A percentile compares a stretch with the other conserved stretches of the same genome.
Evolutionary conservation across 2,329 filamentous ascomycete species (phyloP).

Genomic region (Alternaria alternata): DNA sequence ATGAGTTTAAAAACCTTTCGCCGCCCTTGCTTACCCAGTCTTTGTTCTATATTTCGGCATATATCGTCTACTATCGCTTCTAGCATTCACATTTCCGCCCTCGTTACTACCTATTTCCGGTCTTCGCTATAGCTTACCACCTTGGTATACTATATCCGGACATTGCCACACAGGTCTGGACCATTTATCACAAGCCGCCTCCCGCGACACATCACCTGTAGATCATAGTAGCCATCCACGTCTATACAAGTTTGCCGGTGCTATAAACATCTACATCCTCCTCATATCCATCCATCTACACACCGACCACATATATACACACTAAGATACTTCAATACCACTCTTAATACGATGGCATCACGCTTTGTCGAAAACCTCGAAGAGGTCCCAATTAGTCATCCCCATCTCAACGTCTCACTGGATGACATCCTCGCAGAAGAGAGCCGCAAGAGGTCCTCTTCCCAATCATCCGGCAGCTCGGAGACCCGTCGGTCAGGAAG

Average conservation of each 20-base stretch:
- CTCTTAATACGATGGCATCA: constrained; percentile 40
- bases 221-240: constrained; percentile 22
- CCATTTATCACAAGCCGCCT: not conserved
- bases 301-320: constrained; percentile 1
- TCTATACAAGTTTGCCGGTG: constrained; percentile 7
- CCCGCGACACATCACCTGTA: constrained; percentile 5
- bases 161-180: constrained; percentile 21
- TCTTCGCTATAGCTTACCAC: not conserved
- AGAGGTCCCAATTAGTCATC: constrained; percentile 47
- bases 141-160: constrained; percentile 7
- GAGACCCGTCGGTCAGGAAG: constrained; percentile 35
- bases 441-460: constrained; percentile 44
- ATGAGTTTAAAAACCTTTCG: constrained; percentile 25
- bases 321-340: not conserved
- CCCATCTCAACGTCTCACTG: constrained; percentile 51
- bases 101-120: constrained; percentile 2
- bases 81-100: not conserved
- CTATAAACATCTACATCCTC: constrained; percentile 22
- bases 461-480: constrained; percentile 42
- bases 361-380: constrained; percentile 52
- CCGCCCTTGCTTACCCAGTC: constrained; percentile 16
- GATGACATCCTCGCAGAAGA: constrained; percentile 52
- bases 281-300: not conserved
- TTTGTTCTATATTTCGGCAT: constrained; percentile 11
- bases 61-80: constrained; percentile 8